Evolutionary conservation across 2,329 filamentous ascomycete genomes (phyloP).

Genomic region (Alternaria sp.): DNA sequence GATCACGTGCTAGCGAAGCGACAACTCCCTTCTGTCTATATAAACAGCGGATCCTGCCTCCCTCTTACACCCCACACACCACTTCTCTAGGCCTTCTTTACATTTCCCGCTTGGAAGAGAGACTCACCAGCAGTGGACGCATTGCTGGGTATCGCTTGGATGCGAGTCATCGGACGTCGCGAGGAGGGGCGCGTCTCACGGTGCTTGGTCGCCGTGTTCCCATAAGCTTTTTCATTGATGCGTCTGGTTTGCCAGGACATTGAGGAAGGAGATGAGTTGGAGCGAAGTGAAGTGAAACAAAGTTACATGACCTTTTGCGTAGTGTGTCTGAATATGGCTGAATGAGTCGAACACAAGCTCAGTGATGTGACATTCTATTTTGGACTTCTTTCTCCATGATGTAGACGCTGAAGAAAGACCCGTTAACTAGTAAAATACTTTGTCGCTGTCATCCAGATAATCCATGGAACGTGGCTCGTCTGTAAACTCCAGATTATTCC

Average conservation of each 20-base stretch:
- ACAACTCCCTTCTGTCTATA: neutral
- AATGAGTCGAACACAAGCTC: neutral
- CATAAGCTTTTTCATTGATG: constrained; percentile 12
- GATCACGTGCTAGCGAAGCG: neutral
- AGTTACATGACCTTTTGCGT: neutral
- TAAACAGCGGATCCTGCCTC: constrained; percentile 3
- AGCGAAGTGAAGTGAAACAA: neutral
- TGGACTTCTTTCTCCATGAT: neutral
- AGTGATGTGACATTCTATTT: neutral
- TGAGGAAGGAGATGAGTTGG: constrained; percentile 8
- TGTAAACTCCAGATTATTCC: neutral
- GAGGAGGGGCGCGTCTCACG: constrained; percentile 7
- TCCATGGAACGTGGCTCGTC: neutral
- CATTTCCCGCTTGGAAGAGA: constrained; percentile 2
- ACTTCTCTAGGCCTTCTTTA: neutral
- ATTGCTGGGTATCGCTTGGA: neutral
- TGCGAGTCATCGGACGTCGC: constrained; percentile 13
- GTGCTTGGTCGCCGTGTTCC: constrained; percentile 1
- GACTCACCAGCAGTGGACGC: constrained; percentile 1
- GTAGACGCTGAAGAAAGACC: neutral
- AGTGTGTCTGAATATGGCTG: neutral
- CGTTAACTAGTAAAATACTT: neutral
- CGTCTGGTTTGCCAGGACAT: constrained; percentile 9
- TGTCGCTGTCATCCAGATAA: neutral
- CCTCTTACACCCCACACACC: neutral